Percentiles rank a stretch among this genome's conserved stretches.
These are phyloP conservation scores for Talaromyces sp. DNA, from an alignment of 2,329 filamentous ascomycete genomes.

Conservation along the genomic window DNA sequence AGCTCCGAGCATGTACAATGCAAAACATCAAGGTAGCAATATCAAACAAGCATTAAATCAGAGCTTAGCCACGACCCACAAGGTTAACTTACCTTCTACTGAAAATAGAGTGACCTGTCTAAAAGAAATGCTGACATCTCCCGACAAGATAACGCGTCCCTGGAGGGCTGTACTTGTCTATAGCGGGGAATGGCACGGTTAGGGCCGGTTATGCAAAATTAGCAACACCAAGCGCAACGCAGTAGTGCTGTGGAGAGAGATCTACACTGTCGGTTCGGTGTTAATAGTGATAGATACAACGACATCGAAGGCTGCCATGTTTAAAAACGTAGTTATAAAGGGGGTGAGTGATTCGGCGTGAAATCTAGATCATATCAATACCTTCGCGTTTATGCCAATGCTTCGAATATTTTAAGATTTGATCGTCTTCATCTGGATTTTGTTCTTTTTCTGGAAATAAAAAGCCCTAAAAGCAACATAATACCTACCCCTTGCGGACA, in stretches of 20 bases:
- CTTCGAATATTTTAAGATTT: neutral
- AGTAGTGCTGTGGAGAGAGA: neutral
- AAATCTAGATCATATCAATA: neutral
- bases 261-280: neutral
- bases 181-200: neutral
- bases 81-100: neutral
- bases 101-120: neutral
- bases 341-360: neutral
- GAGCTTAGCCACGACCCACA: neutral
- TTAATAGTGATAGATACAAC: neutral
- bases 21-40: neutral
- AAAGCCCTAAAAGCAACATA: neutral
- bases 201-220: neutral
- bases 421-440: neutral
- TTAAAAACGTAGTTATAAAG: neutral
- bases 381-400: neutral
- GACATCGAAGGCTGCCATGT: neutral
- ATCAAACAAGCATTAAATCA: neutral
- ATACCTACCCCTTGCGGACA: neutral
- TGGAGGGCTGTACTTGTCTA: no score
- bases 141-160: no score
- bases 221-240: neutral
- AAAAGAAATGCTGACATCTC: no score
- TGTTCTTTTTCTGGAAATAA: neutral
- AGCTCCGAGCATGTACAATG: neutral